Base-by-base conservation (phyloP, 805 yeast species). In the Wickerhamomyces kurtzmanii region DNA sequence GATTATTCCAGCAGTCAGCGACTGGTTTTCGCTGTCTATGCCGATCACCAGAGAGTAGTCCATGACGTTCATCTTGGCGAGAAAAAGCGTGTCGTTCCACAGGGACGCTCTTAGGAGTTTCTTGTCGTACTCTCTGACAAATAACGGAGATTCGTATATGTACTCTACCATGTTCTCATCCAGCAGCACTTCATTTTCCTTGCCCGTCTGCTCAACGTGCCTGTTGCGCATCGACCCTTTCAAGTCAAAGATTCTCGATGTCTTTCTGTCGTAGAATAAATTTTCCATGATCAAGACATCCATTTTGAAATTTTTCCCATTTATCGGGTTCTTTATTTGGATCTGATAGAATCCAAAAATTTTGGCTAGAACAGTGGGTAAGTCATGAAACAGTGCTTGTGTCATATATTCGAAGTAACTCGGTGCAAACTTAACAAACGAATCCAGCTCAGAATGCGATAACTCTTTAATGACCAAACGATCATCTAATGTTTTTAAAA, bases 111-210 rank as follows among this genome's bases (percentile, higher is more conserved):
- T 59, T 27, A 91, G 53, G 21, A 86, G 56, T 42, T 82, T 77
- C 48, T 91, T 91, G 47, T 86, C 89, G 42, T 86, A 87, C 43
- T 89, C 96, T 33, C 89, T 65, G 5, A 91, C 94, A 61, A 85
- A 93, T 20, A 91, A 68, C 0, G 99, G 99, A 15, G 93, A 79
- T 50, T 91, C 98, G 46, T 85, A 91, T 33, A 93, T 89, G 49
- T 85, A 91, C 48, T 91, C 98, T 35, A 91, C 93, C 98, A 91
- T 91, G 47, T 91, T 91, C 45, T 91, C 99, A 53, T 91, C 99
- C 31, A 91, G 56, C 15, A 91, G 57, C 1, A 91, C 99, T 52
- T 91, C 97, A 46, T 91, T 86, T 37, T 81, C 95, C 45, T 75
- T 78, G 6, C 98, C 98, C 0, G 98, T 93, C 50, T 89, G 95